Base-by-base conservation (phyloP, 164 flowering plant genomes). In the Chloranthus sessilifolius region DNA sequence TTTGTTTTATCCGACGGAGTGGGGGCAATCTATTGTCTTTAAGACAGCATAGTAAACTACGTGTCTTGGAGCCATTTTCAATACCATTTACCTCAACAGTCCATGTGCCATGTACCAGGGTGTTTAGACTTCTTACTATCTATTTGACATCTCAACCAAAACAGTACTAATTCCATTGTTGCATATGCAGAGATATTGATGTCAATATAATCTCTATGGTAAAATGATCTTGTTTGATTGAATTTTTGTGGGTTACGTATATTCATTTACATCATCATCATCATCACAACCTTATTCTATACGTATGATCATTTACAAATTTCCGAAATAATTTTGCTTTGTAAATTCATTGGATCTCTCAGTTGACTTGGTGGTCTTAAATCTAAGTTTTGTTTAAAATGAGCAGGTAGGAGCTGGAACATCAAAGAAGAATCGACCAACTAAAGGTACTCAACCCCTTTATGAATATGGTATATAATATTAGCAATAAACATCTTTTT, bases 391-490 rank as follows among this genome's bases (percentile, higher is more conserved):
- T 33, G 36, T 33, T 33, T 33, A 7, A 7, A 33, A 7, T 33
- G 36, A 12, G 57, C 65, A 83, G 87, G 81, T 52, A 21, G 83
- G 63, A 61, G 71, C 65, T 42, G 81, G 80, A 41, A 58, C 88
- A 30, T 72, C 83, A 15, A 89, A 84, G 75, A 83, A 69, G 61
- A 69, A 52, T 42, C 74, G 95, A 22, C 77, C 82, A 6, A 73
- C 94, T 53, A 73, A 80, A 41, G 95, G 97, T 89, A 72, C 20
- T 29, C 28, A 21, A 4, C 4, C n/a, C 24, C 16, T 19, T 38
- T n/a, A 43, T 21, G 7, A 10, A 11, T 21, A 41, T 41, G 7
- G 45, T 14, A 41, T 41, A 41, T 5, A 17, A 41, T 2, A 17
- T n/a, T 17, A 41, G 8, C 45, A 6, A 17, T n/a, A 3, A 5